Percentiles rank a stretch among this genome's conserved stretches.
Conservation (phyloP, 768 basidiomycete species). For the Flagelloscypha sp. region DNA sequence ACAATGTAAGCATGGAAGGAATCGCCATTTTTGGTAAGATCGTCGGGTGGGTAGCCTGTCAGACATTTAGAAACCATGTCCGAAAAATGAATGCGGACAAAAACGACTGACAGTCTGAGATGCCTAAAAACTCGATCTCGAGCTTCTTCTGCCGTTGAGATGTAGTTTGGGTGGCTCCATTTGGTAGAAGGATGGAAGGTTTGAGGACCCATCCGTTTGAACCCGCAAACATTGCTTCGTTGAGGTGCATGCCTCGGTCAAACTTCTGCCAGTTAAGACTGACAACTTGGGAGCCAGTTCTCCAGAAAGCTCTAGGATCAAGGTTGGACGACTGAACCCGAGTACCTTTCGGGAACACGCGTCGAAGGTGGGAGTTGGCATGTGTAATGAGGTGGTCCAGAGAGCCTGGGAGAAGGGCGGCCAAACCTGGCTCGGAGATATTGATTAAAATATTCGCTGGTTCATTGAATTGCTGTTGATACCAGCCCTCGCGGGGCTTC, state of each 20-base stretch:
- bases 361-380: slow-evolving; percentile 36
- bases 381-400: slow-evolving; percentile 32
- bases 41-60: slow-evolving; percentile 41
- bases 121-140: slow-evolving; percentile 30
- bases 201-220: slow-evolving; percentile 48
- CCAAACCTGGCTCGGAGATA: slow-evolving; percentile 44
- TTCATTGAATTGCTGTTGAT: slow-evolving; percentile 25
- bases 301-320: slow-evolving; percentile 45
- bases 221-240: slow-evolving; percentile 56
- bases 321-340: slow-evolving; percentile 50
- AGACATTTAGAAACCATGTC: neutral
- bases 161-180: slow-evolving; percentile 7
- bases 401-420: slow-evolving; percentile 29
- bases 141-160: slow-evolving; percentile 18
- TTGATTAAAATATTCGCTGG: slow-evolving; percentile 51
- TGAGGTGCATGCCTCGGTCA: slow-evolving; percentile 49
- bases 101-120: slow-evolving; percentile 32
- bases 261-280: slow-evolving; percentile 59
- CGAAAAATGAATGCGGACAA: neutral
- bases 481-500: slow-evolving; percentile 31
- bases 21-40: slow-evolving; percentile 25
- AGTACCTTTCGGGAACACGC: slow-evolving; percentile 51
- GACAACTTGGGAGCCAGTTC: slow-evolving; percentile 47
- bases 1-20: slow-evolving; percentile 34
- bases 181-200: slow-evolving; percentile 25